A percentile compares a stretch with the other conserved stretches of the same genome.
Conservation (phyloP, 2,329 filamentous ascomycete species). For the Neonectria neomacrospora region DNA sequence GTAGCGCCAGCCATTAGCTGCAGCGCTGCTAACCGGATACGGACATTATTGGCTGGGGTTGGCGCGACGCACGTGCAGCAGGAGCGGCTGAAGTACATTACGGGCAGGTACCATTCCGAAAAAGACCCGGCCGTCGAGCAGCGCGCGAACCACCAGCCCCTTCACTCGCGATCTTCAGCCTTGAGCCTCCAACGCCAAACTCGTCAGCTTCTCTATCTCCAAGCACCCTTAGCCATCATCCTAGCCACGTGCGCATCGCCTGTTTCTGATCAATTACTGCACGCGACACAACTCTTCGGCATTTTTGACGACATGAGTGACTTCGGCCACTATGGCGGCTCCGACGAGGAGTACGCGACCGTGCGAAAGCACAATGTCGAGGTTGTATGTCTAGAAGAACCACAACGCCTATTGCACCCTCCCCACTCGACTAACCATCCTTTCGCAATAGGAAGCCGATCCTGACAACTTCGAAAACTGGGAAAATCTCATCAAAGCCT, state of each 20-base stretch:
- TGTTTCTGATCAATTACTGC: constrained; percentile 22
- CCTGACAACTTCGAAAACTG: constrained; percentile 93
- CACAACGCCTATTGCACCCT: neutral
- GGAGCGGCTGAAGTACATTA: constrained; percentile 30
- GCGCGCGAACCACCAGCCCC: constrained; percentile 42
- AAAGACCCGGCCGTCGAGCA: constrained; percentile 28
- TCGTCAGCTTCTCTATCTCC: constrained; percentile 34
- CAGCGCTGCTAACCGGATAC: constrained; percentile 29
- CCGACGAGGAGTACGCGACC: constrained; percentile 84
- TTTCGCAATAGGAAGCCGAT: constrained; percentile 65
- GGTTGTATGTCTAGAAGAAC: constrained; percentile 65
- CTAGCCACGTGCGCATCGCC: constrained; percentile 8
- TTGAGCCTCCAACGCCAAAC: constrained; percentile 39
- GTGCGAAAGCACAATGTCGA: constrained; percentile 82
- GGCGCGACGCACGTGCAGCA: constrained; percentile 23
- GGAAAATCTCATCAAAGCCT: constrained; percentile 89
- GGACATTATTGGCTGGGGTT: constrained; percentile 13
- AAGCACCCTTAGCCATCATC: constrained; percentile 18
- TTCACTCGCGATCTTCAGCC: constrained; percentile 41
- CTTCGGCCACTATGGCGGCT: constrained; percentile 75
- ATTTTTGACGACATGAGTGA: constrained; percentile 69
- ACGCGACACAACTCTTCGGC: constrained; percentile 27
- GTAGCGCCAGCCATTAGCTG: constrained; percentile 22
- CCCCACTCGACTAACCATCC: constrained; percentile 37
- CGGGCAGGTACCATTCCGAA: constrained; percentile 31